Evolutionary conservation across 306 rosid genomes (phyloP).

Genomic region (Sicyos baderoa): DNA sequence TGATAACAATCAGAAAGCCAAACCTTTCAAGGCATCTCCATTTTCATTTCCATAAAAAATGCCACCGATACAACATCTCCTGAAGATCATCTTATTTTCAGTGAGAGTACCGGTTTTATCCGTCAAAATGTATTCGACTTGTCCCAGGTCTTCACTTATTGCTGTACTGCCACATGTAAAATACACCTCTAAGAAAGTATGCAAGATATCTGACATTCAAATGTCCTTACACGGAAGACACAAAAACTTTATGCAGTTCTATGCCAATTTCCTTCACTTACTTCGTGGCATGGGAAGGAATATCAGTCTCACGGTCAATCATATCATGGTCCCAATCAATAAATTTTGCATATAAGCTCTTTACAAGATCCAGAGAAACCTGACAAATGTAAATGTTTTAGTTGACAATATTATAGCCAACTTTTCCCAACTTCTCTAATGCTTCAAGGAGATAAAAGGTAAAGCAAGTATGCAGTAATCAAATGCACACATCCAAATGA

Average conservation of each 20-base stretch:
- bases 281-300: constrained; percentile 93
- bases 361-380: constrained; percentile 96
- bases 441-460: constrained; percentile 1
- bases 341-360: constrained; percentile 93
- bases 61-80: constrained; percentile 83
- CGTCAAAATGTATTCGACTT: constrained; percentile 96
- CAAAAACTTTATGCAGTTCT: background rate
- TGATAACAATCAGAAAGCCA: constrained; percentile 1
- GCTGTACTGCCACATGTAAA: constrained; percentile 94
- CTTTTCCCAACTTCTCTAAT: constrained; percentile 1
- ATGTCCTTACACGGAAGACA: constrained; percentile 3
- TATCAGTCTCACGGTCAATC: constrained; percentile 74
- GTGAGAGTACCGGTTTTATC: constrained; percentile 98
- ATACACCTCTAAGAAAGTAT: constrained; percentile 32
- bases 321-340: constrained; percentile 92
- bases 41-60: constrained; percentile 80
- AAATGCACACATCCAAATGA: background rate
- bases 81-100: constrained; percentile 90
- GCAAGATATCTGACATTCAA: background rate
- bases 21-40: constrained; percentile 97
- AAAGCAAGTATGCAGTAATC: background rate
- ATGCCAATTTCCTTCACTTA: constrained; percentile 20
- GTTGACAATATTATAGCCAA: background rate
- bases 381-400: constrained; percentile 30
- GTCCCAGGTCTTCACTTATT: constrained; percentile 97